Evolutionary conservation across 2,329 filamentous ascomycete species (phyloP), one percentile per base, ranked within the genome.

Genomic region (Talaromyces sp.): DNA sequence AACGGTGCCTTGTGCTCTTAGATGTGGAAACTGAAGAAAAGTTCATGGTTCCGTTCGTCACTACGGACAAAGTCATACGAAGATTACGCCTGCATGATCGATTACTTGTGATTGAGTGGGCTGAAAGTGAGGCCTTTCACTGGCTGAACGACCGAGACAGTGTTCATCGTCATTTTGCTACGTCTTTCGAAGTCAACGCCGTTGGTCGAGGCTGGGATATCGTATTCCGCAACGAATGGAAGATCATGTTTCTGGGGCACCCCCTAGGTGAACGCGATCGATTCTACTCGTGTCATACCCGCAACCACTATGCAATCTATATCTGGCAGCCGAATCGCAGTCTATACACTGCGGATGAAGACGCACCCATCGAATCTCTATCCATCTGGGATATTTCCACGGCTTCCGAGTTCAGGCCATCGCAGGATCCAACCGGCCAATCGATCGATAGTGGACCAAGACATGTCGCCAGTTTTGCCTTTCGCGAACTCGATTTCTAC

Each of bases 21-120:
- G 86, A 89, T 70, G 69, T 89, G 1, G 79, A 78, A 25, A 81
- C 78, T 1, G 76, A 81, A 10, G 69, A 70, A 3, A 74, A 79
- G n/a, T 75, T 78, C 31, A 71, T 73, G 2, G 78, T 89, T 17
- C 84, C 86, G 1, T 87, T 89, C 67, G 76, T 83, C 40, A 76
- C 79, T 5, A 67, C 72, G 0, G 78, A 77, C 7, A 87, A 83
- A 68, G 79, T 84, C 38, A 76, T 89, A 29, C 80, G 87, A 13
- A 81, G 86, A 13, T 73, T 87, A 3, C 81, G 86, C 15, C 76
- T 89, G 3, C 80, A 82, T 36, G 76, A 83, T 38, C 77, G 78
- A 1, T 77, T 88, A n/a, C 76, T 90, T n/a, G 70, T 89, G 19
- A 76, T 89, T n/a, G 87, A 89, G 72, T 89, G 87, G 86, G 86